Base-by-base conservation (phyloP, 2,329 filamentous ascomycete species). In the Furcasterigmium furcatum region DNA sequence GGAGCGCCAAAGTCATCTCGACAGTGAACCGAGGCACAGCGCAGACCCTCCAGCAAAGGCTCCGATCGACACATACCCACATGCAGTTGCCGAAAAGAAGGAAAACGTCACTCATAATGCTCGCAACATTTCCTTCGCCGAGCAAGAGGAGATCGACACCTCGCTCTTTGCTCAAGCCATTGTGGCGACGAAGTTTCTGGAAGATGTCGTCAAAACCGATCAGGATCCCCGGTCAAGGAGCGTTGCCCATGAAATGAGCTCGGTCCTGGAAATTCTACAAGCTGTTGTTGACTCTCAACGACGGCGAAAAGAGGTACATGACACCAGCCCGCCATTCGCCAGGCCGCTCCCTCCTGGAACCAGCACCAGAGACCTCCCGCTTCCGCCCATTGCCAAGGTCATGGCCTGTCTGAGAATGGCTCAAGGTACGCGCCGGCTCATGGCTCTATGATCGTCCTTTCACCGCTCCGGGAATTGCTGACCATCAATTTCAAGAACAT, bases 181-280 rank as follows among this genome's bases (percentile, higher is more conserved):
- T 3, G 55, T 53, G 9, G 57, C 57, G 2, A 53, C 48, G 9
- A 47, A 20, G 19, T 57, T 59, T 25, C 47, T 59, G 3, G 41
- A 36, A 9, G 41, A 47, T 14, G 44, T 52, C 21, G 46, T 58
- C 29, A 47, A 51, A 16, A 16, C 18, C 3, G 16, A 14, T 19
- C n/a, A 16, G 5, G 34, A 36, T 18, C n/a, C n/a, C n/a, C n/a
- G 34, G 19, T 14, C 16, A 18, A 16, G 10, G n/a, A 16, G 9
- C 34, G 9, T 16, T 12, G 7, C 51, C 1, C 30, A 43, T 1
- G 57, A 56, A 24, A 58, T 59, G 52, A 45, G 45, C 14, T 44
- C 49, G 0, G 48, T 52, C 9, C 35, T 58, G 8, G 46, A 55
- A 1, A 39, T 45, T 4, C 45, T 58, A 3, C 38, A 44, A 12